Conservation (phyloP, 768 basidiomycete species). For the Strobilomyces dryophilus region DNA sequence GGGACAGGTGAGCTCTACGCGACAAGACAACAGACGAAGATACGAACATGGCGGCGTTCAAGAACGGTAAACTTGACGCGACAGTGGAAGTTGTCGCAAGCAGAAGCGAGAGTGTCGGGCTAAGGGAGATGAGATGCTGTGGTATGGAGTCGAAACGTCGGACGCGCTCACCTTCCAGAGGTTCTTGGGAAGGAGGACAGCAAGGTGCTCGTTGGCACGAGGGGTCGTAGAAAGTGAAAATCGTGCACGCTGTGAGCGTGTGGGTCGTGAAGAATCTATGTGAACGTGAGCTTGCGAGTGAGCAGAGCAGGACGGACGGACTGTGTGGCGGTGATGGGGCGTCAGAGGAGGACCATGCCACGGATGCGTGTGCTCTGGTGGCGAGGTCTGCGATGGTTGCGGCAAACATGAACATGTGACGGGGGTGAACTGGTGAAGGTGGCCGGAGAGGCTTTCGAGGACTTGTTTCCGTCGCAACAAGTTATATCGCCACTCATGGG, state of each 20-base stretch:
- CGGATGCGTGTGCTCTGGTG: slow-evolving; percentile 20
- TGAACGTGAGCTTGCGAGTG: neutral
- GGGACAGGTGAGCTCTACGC: slow-evolving; percentile 16
- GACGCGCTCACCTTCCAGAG: slow-evolving; percentile 65
- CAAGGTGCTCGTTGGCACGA: slow-evolving; percentile 65
- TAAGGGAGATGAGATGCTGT: slow-evolving; percentile 27
- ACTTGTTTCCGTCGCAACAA: slow-evolving; percentile 24
- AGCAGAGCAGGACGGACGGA: neutral
- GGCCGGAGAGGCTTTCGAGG: slow-evolving; percentile 4
- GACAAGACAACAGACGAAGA: neutral
- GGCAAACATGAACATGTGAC: slow-evolving; percentile 30
- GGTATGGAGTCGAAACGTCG: neutral
- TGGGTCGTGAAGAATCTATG: slow-evolving; percentile 23
- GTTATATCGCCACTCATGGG: slow-evolving; percentile 32
- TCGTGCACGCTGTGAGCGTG: slow-evolving; percentile 15
- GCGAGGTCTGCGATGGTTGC: slow-evolving; percentile 26
- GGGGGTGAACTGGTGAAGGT: slow-evolving; percentile 10
- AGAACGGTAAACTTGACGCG: slow-evolving; percentile 59
- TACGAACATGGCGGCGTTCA: slow-evolving; percentile 71
- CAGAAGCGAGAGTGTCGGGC: slow-evolving; percentile 57
- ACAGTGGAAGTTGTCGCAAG: slow-evolving; percentile 76
- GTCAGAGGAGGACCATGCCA: slow-evolving; percentile 15
- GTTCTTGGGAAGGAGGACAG: slow-evolving; percentile 62
- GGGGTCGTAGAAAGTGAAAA: slow-evolving; percentile 17
- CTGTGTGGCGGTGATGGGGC: slow-evolving; percentile 10